These are phyloP conservation scores for Nitzschia sp. DNA, from an alignment of 108 stramenopile species.

Conservation along the genomic window DNA sequence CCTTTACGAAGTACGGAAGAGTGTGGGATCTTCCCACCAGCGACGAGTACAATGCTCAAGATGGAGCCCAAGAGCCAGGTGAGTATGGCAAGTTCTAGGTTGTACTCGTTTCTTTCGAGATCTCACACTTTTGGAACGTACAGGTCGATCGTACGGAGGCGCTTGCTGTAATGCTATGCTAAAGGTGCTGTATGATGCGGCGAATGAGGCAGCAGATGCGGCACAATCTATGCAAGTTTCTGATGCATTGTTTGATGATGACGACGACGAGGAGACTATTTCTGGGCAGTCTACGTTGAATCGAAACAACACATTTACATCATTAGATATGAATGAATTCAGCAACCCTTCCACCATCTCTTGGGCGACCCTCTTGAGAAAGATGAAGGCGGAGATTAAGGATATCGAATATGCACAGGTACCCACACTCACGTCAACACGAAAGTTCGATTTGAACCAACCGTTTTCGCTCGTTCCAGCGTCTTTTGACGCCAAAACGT, in stretches of 20 bases:
- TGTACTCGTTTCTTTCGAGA: too few relatives aligned
- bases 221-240: conserved; percentile 1
- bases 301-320: conserved; percentile 49
- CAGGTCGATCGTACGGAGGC: conserved; percentile 82
- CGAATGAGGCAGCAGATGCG: conserved; percentile 53
- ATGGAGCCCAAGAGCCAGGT: conserved; percentile 66
- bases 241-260: conserved; percentile 69
- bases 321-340: conserved; percentile 58
- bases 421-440: conserved; percentile 68
- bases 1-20: conserved; percentile 67
- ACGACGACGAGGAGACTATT: conserved; percentile 64
- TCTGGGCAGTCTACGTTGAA: conserved; percentile 16
- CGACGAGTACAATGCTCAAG: conserved; percentile 66
- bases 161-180: conserved; percentile 79
- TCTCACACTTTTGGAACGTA: background rate
- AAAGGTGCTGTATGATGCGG: conserved; percentile 87
- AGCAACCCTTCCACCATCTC: conserved; percentile 49
- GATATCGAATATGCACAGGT: conserved; percentile 78
- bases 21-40: conserved; percentile 85
- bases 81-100: conserved; percentile 15
- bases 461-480: conserved; percentile 78
- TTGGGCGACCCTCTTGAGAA: conserved; percentile 77
- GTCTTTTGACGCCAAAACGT: conserved; percentile 55
- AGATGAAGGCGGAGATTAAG: conserved; percentile 84
- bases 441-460: conserved; percentile 71